phyloP scores from a whole-genome alignment of 208 protist species.

The Acanthamoeba triangularis region DNA sequence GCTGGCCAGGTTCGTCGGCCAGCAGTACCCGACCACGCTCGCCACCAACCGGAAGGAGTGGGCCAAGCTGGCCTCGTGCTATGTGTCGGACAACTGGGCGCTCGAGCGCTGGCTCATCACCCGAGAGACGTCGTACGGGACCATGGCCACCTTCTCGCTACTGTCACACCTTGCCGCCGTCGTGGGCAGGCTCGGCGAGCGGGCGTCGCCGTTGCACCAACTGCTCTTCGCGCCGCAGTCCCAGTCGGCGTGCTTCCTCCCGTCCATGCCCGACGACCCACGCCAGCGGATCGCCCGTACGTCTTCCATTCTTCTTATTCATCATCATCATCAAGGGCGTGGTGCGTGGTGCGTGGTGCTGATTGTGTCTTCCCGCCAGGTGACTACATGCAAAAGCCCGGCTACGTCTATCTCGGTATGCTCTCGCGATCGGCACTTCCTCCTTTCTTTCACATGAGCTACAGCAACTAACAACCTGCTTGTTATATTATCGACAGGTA shows the following conservation, averaged over 20 bases:
- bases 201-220: neutral
- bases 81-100: constrained; percentile 29
- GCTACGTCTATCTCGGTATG: neutral
- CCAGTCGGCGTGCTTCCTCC: neutral
- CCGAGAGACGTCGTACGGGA: neutral
- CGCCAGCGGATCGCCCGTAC: neutral
- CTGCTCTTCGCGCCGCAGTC: constrained; percentile 28
- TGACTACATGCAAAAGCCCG: constrained; percentile 4
- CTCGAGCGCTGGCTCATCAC: neutral
- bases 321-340: neutral
- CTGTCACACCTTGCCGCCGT: neutral
- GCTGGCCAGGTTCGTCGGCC: neutral
- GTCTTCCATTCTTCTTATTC: neutral
- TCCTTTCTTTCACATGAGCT: neutral
- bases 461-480: too few species aligned
- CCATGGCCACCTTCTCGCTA: constrained; percentile 52
- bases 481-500: too few species aligned
- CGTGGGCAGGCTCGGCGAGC: neutral
- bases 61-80: constrained; percentile 39
- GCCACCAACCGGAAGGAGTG: neutral
- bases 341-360: too few species aligned
- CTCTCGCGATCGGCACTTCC: neutral
- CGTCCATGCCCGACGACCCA: constrained; percentile 42
- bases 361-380: neutral
- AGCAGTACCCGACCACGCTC: neutral